Evolutionary conservation across 768 basidiomycete genomes (phyloP).

Genomic region (Mycena epipterygia): DNA sequence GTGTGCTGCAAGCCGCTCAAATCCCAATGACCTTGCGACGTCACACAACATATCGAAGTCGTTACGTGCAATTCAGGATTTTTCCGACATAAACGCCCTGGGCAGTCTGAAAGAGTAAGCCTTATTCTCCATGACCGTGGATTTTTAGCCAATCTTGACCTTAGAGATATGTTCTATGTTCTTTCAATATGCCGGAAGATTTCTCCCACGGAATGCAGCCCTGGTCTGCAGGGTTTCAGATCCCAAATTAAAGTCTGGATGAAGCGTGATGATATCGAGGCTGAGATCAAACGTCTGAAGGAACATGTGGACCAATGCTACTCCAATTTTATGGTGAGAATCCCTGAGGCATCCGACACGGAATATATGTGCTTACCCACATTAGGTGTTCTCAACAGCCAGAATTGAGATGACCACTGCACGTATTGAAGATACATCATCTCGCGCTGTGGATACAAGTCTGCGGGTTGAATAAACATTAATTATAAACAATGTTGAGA

Average conservation of each 20-base stretch:
- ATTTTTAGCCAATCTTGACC: neutral
- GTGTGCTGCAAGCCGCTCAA: neutral
- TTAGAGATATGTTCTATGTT: conserved; percentile 19
- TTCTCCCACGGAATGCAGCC: neutral
- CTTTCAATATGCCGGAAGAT: neutral
- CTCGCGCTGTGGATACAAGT: neutral
- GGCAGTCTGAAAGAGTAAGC: conserved; percentile 18
- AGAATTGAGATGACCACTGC: conserved; percentile 10
- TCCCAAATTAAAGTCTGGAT: conserved; percentile 25
- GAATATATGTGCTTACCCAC: neutral
- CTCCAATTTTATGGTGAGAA: conserved; percentile 15
- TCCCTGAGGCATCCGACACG: neutral
- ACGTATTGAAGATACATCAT: neutral
- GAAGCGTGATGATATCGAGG: conserved; percentile 30
- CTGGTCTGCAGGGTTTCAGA: neutral
- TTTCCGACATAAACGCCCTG: neutral
- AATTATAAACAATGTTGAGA: conserved; percentile 22
- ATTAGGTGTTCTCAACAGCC: conserved; percentile 20
- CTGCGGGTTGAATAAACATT: conserved; percentile 2
- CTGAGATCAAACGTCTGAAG: conserved; percentile 9
- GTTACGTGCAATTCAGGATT: neutral
- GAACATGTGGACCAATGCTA: conserved; percentile 27
- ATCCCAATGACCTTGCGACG: too few relatives aligned
- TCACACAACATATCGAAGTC: conserved; percentile 24
- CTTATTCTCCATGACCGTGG: neutral